Base-by-base conservation (phyloP, 2,329 filamentous ascomycete genomes). In the Rhytidhysteron rufulum region DNA sequence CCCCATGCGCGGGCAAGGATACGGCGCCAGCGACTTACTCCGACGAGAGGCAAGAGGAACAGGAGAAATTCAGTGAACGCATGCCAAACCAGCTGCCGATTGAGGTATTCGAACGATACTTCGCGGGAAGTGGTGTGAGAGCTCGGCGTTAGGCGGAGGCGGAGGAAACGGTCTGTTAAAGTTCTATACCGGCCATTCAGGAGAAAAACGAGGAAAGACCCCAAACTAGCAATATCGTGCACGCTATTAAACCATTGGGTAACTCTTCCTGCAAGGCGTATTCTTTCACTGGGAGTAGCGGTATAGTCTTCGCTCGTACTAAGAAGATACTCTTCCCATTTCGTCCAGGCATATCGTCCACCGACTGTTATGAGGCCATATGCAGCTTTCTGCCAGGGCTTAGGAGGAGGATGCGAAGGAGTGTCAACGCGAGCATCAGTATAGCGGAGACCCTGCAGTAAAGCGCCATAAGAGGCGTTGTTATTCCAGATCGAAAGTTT, bases 21-120 rank as follows among this genome's bases (percentile, higher is more conserved):
- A 50, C 90, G 79, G 42, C 88, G 80, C 93, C 93, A 98, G 50
- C 89, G 80, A 57, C 86, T 85, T 52, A 98, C 91, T 37, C 93
- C 93, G 31, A 98, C 86, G n/a, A 98, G 77, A 0, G 93, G 93
- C n/a, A 98, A 75, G 15, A 97, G 79, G 64, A 97, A 98, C 22
- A 98, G 78, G n/a, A 98, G 74, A 55, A 98, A 98, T 63, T 98
- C 93, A 19, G 93, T 98, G 57, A 98, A 95, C n/a, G 93, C 93
- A 67, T 98, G 93, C 93, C 93, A 98, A 27, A 98, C 93, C 9
- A 98, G 80, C 68, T 98, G 93, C 34, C 93, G 83, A 64, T 98
- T 98, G 36, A 97, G 79, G 58, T 96, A 97, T 68, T 98, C 93
- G 61, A 98, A 97, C 1, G 88, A 95, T 19, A 98, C 90, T 66